These are phyloP conservation scores for Aspergillus neoniger DNA, from an alignment of 2,329 filamentous ascomycete species.

Conservation along the genomic window DNA sequence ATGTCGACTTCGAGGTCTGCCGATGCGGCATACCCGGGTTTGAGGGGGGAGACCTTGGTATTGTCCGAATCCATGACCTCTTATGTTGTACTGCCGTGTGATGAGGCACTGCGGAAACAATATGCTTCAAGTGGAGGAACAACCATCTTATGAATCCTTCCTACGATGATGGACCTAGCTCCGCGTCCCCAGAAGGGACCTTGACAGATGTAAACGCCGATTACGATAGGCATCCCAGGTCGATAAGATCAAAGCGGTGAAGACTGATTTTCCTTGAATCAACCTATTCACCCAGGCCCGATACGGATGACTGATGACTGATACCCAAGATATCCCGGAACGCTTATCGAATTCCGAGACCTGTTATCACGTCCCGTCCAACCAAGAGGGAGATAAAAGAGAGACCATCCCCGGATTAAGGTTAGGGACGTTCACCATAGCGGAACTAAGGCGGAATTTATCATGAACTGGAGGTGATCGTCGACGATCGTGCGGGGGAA, in stretches of 20 bases:
- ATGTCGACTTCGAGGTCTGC: conserved; percentile 19
- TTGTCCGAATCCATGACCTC: conserved; percentile 15
- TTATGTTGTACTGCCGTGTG: not conserved
- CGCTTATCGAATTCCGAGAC: conserved; percentile 21
- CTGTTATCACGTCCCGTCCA: not conserved
- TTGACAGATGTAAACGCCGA: not conserved
- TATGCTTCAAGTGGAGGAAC: not conserved
- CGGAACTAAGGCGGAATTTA: conserved; percentile 7
- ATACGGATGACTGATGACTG: conserved; percentile 5
- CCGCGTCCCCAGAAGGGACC: not conserved
- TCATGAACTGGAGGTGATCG: not conserved
- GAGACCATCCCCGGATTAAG: not conserved
- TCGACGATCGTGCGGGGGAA: conserved; percentile 2
- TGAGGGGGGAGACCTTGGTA: conserved; percentile 9
- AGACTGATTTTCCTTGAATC: conserved; percentile 9
- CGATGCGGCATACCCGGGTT: conserved; percentile 8
- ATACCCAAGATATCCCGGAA: conserved; percentile 21
- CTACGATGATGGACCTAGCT: not conserved
- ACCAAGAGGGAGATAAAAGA: not conserved
- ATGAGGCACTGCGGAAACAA: not conserved
- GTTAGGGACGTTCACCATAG: not conserved
- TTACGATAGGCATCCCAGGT: not conserved
- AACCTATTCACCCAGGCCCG: not conserved
- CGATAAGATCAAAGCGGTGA: conserved; percentile 2
- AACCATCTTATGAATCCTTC: not conserved